Evolutionary conservation across 768 basidiomycete species (phyloP), one percentile per base, ranked within the genome.

Genomic region (Naganishia antarctica): DNA sequence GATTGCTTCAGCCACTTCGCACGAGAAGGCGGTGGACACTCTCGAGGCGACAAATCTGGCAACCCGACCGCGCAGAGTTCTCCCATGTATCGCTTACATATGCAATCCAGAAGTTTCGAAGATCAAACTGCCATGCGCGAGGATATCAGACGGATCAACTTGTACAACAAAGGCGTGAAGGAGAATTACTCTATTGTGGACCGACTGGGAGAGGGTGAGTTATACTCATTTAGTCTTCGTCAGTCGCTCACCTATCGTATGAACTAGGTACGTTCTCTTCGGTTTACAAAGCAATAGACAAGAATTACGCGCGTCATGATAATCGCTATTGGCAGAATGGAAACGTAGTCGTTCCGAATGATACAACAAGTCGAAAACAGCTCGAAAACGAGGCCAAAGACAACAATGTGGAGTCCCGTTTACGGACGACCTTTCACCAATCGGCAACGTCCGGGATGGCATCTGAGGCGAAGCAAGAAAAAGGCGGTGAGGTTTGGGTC

Each of bases 201-300:
- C 79, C 84, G 93, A 0, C 83, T 99, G 0, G 96, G 96, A 15
- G 97, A 93, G 60, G 82, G 82, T 82, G 57, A 53, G 74, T 37
- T 16, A 5, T 28, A n/a, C 37, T 41, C 29, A 23, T 46, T 8
- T 45, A 7, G 12, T 45, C 29, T 13, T 13, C 49, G 32, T 28
- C 15, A 9, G 25, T 21, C 41, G 23, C 44, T 60, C 8, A 60
- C 53, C 8, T 41, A n/a, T 21, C 3, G 0, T 13, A 25, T 29
- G 13, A 21, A 37, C 29, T 50, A 82, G 94, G 94, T 16, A 99
- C 94, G 1, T 99, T 99, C 79, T 97, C 94, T 0, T 92, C 92
- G 11, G 96, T 99, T n/a, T 99, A 97, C 83, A 96, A 98, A 72
- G 96, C 93, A 0, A 77, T 93, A 68, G 96, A 99, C 76, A 71